These are phyloP conservation scores for Plantago elongata DNA, from an alignment of 257 asterid genomes.

Conservation along the genomic window DNA sequence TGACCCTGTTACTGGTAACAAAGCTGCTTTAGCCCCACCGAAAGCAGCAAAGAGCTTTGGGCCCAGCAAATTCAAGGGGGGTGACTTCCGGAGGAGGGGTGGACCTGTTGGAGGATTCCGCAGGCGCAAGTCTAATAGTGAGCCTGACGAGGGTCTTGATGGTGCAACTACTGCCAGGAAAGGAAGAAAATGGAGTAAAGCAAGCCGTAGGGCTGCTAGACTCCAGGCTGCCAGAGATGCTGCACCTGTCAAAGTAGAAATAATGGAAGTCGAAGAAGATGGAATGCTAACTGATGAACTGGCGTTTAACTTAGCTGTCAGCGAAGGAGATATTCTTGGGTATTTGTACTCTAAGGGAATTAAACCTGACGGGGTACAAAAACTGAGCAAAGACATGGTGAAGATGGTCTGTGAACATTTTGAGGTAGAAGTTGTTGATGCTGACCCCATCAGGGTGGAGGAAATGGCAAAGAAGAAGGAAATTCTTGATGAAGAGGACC, in stretches of 20 bases:
- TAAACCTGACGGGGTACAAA: conserved; percentile 92
- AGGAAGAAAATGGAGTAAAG: conserved; percentile 97
- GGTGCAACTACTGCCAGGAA: conserved; percentile 63
- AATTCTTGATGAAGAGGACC: conserved; percentile 76
- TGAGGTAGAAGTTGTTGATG: conserved; percentile 91
- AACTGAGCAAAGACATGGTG: conserved; percentile 89
- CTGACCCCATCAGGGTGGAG: conserved; percentile 57
- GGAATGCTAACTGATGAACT: conserved; percentile 90
- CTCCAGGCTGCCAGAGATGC: conserved; percentile 87
- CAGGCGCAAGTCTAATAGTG: conserved; percentile 46
- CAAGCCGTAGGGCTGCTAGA: conserved; percentile 95
- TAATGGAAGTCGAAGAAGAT: conserved; percentile 88
- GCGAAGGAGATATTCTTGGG: conserved; percentile 93
- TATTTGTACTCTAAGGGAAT: conserved; percentile 77
- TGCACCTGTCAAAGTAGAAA: conserved; percentile 84
- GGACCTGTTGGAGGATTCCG: conserved; percentile 57
- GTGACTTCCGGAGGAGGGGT: conserved; percentile 57
- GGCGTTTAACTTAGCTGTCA: conserved; percentile 76
- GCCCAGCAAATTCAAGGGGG: conserved; percentile 56
- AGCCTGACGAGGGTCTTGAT: conserved; percentile 52
- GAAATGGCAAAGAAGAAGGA: conserved; percentile 94
- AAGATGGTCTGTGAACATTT: conserved; percentile 92
- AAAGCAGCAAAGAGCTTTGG: conserved; percentile 61
- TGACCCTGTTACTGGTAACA: conserved; percentile 68
- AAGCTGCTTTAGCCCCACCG: conserved; percentile 75